Evolutionary conservation across 306 rosid species (phyloP), one percentile per base, ranked within the genome.

Genomic region (Boehmeria nivea): DNA sequence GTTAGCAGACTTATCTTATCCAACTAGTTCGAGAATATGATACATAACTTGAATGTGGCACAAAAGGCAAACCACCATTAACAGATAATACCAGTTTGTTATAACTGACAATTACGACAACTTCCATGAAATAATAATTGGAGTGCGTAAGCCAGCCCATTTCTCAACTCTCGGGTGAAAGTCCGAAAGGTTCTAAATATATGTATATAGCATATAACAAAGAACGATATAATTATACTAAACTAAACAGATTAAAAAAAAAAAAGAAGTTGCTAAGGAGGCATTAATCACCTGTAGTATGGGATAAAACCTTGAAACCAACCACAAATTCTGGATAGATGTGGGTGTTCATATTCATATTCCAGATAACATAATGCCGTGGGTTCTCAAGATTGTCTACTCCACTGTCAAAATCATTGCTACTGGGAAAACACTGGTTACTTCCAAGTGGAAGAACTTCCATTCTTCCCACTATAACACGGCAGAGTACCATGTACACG

Each of bases 401-500:
- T 67, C 97, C 95, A 76, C 79, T 83, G 72, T 90, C 97, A 78
- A 66, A 83, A 38, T 78, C 86, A 57, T 56, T 63, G 72, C 81
- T 69, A 82, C 94, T 61, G 46, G 97, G 95, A 72, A 46, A 85
- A 61, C 20, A 75, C 67, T 90, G 97, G 57, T 56, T 47, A 75
- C 75, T 70, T 61, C 86, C 94, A 43, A 73, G 78, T 63, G 33
- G 50, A 73, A 86, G 71, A 68, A 47, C 78, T 71, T 86, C 95
- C 86, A 81, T 63, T 17, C 72, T 81, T 64, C 97, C 97, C 90
- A 83, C 51, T 72, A 90, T 81, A 63, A 86, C 90, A 43, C 86
- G 94, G 55, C 97, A 90, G 23, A 83, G 67, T 18, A 80, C 72
- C 83, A 90, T 39, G 81, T 83, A 72, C 18, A 51, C 88, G 67